These are phyloP conservation scores for Amanita brunnescens DNA, from an alignment of 768 basidiomycete species.

Conservation along the genomic window DNA sequence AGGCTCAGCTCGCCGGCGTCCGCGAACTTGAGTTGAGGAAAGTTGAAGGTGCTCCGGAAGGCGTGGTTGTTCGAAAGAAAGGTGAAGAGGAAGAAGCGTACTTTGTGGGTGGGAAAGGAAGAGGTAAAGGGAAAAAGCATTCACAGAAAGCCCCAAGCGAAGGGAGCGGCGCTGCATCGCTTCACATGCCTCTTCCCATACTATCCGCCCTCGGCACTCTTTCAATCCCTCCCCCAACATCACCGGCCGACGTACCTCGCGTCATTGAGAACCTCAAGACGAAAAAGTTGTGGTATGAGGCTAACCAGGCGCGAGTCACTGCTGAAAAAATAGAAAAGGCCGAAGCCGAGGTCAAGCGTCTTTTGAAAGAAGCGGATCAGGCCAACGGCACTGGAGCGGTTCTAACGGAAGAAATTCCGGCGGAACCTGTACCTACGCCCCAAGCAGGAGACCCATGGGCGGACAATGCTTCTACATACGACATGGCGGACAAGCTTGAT, in stretches of 20 bases:
- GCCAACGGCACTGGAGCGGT: constrained; percentile 23
- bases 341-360: constrained; percentile 61
- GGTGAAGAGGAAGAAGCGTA: constrained; percentile 82
- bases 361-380: constrained; percentile 36
- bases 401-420: constrained; percentile 34
- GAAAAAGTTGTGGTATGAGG: constrained; percentile 93
- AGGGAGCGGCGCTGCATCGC: constrained; percentile 18
- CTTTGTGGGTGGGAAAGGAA: constrained; percentile 67
- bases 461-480: constrained; percentile 27
- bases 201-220: constrained; percentile 80
- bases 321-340: constrained; percentile 76
- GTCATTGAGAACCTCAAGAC: constrained; percentile 85
- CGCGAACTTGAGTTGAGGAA: constrained; percentile 79
- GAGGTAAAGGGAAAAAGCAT: constrained; percentile 54
- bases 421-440: constrained; percentile 39
- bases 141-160: constrained; percentile 19
- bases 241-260: constrained; percentile 66
- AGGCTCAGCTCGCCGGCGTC: constrained; percentile 49
- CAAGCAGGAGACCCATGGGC: constrained; percentile 21
- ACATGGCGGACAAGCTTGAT: constrained; percentile 35
- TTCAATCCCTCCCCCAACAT: constrained; percentile 85
- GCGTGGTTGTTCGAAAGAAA: constrained; percentile 78
- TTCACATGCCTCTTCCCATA: constrained; percentile 80
- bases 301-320: constrained; percentile 79
- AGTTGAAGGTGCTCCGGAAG: constrained; percentile 67